Percentiles rank a stretch among this genome's conserved stretches.
These are phyloP conservation scores for Calocybe cyanea DNA, from an alignment of 768 basidiomycete species.

Conservation along the genomic window DNA sequence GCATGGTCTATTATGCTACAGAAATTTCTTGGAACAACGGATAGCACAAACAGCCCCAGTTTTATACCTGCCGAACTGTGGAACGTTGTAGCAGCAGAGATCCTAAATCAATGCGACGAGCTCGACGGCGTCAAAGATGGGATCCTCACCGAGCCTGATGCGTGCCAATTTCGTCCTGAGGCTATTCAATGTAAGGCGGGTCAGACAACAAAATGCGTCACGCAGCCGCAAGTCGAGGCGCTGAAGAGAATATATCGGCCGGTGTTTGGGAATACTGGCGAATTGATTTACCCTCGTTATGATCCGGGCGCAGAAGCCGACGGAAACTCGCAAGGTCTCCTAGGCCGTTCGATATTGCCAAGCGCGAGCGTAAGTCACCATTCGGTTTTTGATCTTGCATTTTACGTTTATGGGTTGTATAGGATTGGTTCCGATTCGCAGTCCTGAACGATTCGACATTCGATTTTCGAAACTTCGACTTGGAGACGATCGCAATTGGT, in stretches of 20 bases:
- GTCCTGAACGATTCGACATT: conserved; percentile 9
- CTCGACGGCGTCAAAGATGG: conserved; percentile 13
- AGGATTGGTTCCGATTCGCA: conserved; percentile 12
- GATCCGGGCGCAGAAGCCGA: conserved; percentile 13
- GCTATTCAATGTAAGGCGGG: conserved; percentile 2
- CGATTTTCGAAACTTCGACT: conserved; percentile 6
- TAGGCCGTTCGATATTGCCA: conserved; percentile 3
- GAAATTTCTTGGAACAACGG: not conserved
- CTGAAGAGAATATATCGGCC: conserved; percentile 8
- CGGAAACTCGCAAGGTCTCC: not conserved
- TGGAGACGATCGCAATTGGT: not conserved
- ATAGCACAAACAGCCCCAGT: conserved; percentile 1
- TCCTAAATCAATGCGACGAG: conserved; percentile 12
- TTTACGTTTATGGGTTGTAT: not conserved
- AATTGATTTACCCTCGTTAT: conserved; percentile 8
- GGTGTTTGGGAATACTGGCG: conserved; percentile 2
- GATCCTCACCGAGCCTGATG: conserved; percentile 13
- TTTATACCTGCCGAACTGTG: conserved; percentile 1
- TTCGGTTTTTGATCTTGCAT: not conserved
- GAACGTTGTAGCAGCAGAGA: conserved; percentile 6
- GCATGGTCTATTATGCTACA: conserved; percentile 1
- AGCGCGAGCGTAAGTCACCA: not conserved
- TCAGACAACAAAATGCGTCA: conserved; percentile 3
- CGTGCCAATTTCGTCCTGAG: conserved; percentile 11
- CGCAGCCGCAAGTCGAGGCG: conserved; percentile 4